These are phyloP conservation scores for Chlorella sp. DNA, from an alignment of 139 green algal species.

Conservation along the genomic window DNA sequence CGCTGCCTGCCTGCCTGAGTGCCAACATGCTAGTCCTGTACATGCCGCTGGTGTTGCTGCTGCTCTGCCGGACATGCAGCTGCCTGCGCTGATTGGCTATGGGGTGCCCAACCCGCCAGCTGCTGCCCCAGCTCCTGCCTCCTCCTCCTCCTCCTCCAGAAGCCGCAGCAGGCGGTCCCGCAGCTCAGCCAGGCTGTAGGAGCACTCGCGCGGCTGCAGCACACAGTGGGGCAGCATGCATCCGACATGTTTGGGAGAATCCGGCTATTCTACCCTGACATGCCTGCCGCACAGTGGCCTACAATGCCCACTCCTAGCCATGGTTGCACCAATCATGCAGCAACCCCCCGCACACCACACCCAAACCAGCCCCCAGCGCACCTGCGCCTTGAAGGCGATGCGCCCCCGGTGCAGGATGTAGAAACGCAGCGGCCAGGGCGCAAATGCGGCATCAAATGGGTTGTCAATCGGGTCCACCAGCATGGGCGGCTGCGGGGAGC, in stretches of 20 bases:
- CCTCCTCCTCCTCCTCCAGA: neutral
- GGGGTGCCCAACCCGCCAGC: no score
- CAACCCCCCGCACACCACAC: neutral
- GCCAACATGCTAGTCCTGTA: no score
- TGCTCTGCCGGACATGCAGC: neutral
- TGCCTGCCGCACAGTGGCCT: neutral
- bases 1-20: no score
- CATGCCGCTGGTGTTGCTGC: neutral
- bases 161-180: neutral
- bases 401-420: slow-evolving; percentile 1
- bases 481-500: slow-evolving; percentile 1
- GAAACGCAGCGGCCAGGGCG: slow-evolving; percentile 18
- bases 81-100: no score
- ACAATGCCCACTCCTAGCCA: no score
- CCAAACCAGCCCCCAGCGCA: neutral
- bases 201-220: neutral
- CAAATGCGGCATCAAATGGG: slow-evolving; percentile 14
- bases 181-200: slow-evolving; percentile 1
- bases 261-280: no score
- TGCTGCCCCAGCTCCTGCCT: neutral
- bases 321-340: no score
- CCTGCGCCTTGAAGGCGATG: slow-evolving; percentile 2
- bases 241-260: no score
- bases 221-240: neutral
- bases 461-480: slow-evolving; percentile 17